phyloP scores from a whole-genome alignment of 1,139 yeast species.

The Chernovozyma aurita region DNA sequence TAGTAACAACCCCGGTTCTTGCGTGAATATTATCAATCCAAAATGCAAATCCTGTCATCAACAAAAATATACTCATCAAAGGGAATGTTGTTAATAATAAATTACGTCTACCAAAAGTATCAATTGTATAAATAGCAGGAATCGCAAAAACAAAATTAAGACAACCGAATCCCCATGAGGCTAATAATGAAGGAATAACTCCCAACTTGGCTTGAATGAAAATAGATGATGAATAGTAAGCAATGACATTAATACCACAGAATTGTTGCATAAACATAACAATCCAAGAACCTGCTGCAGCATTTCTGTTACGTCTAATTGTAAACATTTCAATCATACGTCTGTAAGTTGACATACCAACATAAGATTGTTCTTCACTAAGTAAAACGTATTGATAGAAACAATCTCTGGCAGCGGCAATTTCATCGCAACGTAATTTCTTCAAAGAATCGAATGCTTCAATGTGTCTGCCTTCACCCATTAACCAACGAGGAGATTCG shows the following conservation, averaged over 20 bases:
- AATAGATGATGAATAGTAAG: constrained; percentile 73
- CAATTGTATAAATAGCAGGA: constrained; percentile 82
- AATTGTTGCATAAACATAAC: constrained; percentile 91
- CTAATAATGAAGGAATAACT: constrained; percentile 59
- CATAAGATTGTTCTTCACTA: constrained; percentile 60
- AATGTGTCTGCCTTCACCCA: constrained; percentile 56
- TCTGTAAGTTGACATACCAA: constrained; percentile 46
- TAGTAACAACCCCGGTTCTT: constrained; percentile 59
- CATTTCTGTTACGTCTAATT: constrained; percentile 78
- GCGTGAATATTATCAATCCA: constrained; percentile 52
- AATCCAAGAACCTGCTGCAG: constrained; percentile 73
- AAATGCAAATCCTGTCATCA: constrained; percentile 75
- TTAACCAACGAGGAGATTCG: constrained; percentile 78
- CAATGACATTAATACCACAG: constrained; percentile 88
- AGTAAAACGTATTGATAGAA: constrained; percentile 68
- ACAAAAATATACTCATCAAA: constrained; percentile 59
- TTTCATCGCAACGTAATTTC: constrained; percentile 44
- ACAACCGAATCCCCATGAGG: constrained; percentile 86
- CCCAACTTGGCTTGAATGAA: constrained; percentile 65
- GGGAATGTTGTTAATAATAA: constrained; percentile 74
- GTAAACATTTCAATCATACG: constrained; percentile 55
- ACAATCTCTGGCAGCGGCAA: constrained; percentile 72
- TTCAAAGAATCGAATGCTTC: constrained; percentile 55
- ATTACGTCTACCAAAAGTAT: constrained; percentile 71
- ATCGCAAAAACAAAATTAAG: constrained; percentile 76